Conservation (phyloP, 1,284 basidiomycete genomes). For the Ceratobasidium sp. region DNA sequence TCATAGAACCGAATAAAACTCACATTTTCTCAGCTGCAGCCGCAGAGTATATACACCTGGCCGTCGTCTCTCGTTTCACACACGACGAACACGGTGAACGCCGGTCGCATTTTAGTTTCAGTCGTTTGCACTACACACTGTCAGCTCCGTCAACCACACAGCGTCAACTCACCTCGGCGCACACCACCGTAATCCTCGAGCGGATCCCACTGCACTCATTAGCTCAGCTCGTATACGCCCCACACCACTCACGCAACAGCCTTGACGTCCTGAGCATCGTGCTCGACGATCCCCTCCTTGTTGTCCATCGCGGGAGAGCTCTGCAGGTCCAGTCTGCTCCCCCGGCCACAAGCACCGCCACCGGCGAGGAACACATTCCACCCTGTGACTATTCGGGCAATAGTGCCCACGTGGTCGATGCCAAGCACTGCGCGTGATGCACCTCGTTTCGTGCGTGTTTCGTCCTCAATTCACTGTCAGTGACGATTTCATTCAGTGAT, state of each 20-base stretch:
- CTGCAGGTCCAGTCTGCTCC: not conserved
- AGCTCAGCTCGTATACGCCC: not conserved
- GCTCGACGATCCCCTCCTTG: constrained; percentile 27
- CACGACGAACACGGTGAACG: constrained; percentile 75
- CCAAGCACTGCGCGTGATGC: too few species aligned
- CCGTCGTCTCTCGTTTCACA: constrained; percentile 74
- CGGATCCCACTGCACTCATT: constrained; percentile 55
- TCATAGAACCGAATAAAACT: constrained; percentile 46
- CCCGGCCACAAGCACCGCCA: constrained; percentile 11
- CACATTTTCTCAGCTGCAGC: constrained; percentile 83
- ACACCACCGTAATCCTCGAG: constrained; percentile 79
- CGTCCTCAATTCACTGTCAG: too few species aligned
- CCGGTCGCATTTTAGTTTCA: constrained; percentile 81
- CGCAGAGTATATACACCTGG: constrained; percentile 74
- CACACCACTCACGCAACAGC: constrained; percentile 28
- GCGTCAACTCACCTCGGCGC: constrained; percentile 66
- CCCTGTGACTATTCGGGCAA: too few species aligned
- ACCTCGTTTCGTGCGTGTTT: too few species aligned
- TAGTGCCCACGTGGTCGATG: too few species aligned
- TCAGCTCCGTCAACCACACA: constrained; percentile 6
- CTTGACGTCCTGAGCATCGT: constrained; percentile 15
- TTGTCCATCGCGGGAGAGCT: constrained; percentile 32
- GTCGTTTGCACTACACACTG: constrained; percentile 72
- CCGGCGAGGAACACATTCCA: constrained; percentile 14
- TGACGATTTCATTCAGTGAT: too few species aligned